Evolutionary conservation across 768 basidiomycete genomes (phyloP).

Genomic region (Mrakia blollopis): DNA sequence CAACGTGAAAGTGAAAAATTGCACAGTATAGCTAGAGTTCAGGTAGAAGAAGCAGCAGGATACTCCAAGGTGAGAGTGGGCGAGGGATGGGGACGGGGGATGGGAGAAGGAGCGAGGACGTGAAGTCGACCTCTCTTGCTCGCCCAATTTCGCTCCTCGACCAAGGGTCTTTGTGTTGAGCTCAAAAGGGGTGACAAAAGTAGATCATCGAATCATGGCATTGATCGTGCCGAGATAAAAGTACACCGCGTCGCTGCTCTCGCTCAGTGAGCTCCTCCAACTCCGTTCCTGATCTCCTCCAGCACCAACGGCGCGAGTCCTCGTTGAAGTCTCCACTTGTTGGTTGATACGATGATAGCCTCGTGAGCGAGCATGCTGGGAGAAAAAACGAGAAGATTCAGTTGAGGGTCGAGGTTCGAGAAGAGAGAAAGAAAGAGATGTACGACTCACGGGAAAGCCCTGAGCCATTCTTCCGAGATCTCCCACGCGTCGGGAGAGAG

Average conservation of each 20-base stretch:
- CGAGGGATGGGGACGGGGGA: not conserved
- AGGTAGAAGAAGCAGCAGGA: slow-evolving; percentile 24
- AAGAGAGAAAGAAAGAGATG: not conserved
- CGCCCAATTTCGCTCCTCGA: not conserved
- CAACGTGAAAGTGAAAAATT: not conserved
- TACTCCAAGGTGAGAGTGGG: not conserved
- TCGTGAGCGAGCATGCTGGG: slow-evolving; percentile 11
- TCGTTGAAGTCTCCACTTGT: slow-evolving; percentile 8
- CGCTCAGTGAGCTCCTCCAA: not conserved
- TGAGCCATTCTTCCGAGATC: slow-evolving; percentile 14
- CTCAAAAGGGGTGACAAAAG: too few relatives aligned
- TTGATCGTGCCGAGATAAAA: not conserved
- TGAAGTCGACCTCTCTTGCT: not conserved
- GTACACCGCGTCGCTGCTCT: not conserved
- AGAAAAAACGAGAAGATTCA: not conserved
- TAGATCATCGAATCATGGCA: too few relatives aligned
- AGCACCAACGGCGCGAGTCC: not conserved
- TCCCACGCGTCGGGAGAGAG: slow-evolving; percentile 15
- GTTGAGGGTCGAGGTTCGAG: not conserved
- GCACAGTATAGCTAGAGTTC: slow-evolving; percentile 13
- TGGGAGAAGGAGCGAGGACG: not conserved
- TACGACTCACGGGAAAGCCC: slow-evolving; percentile 7
- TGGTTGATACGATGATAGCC: not conserved
- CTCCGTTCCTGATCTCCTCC: not conserved
- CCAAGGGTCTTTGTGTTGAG: too few relatives aligned